Base-by-base conservation (phyloP, 148 eudicot species). In the Vaccinium corymbosum region DNA sequence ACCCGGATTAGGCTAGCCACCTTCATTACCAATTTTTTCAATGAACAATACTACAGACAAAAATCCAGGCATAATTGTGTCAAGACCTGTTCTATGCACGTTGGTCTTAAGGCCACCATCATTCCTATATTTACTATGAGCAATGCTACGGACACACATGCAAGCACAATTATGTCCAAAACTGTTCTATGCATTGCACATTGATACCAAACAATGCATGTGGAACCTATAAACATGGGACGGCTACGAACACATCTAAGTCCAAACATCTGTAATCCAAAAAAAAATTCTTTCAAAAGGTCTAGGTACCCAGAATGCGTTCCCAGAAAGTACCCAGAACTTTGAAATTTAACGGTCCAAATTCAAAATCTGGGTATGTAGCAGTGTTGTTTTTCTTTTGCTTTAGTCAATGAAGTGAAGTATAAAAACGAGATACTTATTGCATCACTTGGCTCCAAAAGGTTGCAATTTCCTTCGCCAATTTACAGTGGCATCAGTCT, bases 401-500 rank as follows among this genome's bases (percentile, higher is more conserved):
- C 35, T 16, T 10, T 11, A 29, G 84, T 52, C 76, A 29, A 20
- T 48, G 35, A 73, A 62, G 29, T 50, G 68, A 81, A 82, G 7
- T 62, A 64, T 27, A 82, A 72, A 83, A 83, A 49, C 48, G 32
- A 56, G 38, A 70, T 22, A 55, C 25, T 17, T 10, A 19, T 2
- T 3, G 15, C 49, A 49, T 81, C 68, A 16, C 20, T 7, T 1
- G 3, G 59, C 50, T 64, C 75, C 61, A 16, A 72, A 7, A 9
- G 27, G 17, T 27, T 5, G 57, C 73, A 49, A 48, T 83, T 71
- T 78, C 9, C 20, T 74, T 83, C 62, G 64, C n/a, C 84, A 56
- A 68, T 87, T 90, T 93, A 97, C 88, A 97, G 87, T 0, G 98
- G 95, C 99, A 94, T 95, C 68, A 97, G 85, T 86, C 98, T 90